These are phyloP conservation scores for Tylopilus subfusipes DNA, from an alignment of 768 basidiomycete species.

Conservation along the genomic window DNA sequence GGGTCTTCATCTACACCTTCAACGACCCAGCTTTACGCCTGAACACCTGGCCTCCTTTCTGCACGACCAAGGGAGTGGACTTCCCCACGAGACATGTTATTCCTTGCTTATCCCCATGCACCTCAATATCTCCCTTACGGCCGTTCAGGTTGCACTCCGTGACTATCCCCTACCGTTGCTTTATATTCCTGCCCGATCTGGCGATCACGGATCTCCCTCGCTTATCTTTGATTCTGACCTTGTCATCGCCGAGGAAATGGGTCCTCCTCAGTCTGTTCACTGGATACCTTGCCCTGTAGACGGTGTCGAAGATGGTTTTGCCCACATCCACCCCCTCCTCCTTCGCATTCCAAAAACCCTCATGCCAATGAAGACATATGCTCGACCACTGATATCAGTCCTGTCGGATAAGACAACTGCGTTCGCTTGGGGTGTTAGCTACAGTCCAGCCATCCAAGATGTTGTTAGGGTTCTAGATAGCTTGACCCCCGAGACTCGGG, in stretches of 20 bases:
- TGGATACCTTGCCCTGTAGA: conserved; percentile 71
- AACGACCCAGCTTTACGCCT: conserved; percentile 56
- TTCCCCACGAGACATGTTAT: conserved; percentile 69
- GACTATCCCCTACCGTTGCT: conserved; percentile 88
- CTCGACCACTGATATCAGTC: conserved; percentile 67
- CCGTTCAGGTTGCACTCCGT: conserved; percentile 62
- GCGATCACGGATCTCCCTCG: conserved; percentile 36
- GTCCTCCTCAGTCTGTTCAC: conserved; percentile 58
- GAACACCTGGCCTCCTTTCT: conserved; percentile 61
- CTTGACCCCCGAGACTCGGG: conserved; percentile 70
- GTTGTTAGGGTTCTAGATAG: conserved; percentile 80
- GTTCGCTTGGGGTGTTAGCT: conserved; percentile 88
- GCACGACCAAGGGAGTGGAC: conserved; percentile 57
- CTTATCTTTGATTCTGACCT: conserved; percentile 73
- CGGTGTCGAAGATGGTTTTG: conserved; percentile 48
- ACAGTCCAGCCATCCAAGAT: conserved; percentile 82
- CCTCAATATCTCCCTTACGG: conserved; percentile 60
- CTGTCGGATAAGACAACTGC: conserved; percentile 62
- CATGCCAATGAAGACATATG: conserved; percentile 94
- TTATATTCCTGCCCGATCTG: conserved; percentile 54
- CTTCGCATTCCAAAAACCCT: conserved; percentile 82
- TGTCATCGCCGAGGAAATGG: conserved; percentile 86
- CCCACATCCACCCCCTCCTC: conserved; percentile 50
- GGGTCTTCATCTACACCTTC: conserved; percentile 53
- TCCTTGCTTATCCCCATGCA: conserved; percentile 83